Conservation (phyloP, 208 protist species). For the Leishmania tropica region DNA sequence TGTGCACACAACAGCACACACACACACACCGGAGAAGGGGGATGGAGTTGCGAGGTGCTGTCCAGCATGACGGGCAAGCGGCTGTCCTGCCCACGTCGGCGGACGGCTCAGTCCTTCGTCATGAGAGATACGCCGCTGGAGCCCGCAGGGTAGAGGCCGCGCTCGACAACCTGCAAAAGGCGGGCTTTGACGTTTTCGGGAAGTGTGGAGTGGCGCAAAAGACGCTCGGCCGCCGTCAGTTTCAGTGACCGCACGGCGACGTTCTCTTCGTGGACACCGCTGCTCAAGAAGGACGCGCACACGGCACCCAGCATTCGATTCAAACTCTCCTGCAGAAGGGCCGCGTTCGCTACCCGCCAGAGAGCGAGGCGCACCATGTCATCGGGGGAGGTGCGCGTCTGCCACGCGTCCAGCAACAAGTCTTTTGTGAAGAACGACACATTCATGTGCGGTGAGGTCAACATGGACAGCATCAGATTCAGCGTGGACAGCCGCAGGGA, state of each 20-base stretch:
- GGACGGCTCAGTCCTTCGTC: slow-evolving; percentile 35
- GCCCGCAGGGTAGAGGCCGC: slow-evolving; percentile 70
- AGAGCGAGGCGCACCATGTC: slow-evolving; percentile 54
- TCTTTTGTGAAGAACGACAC: slow-evolving; percentile 36
- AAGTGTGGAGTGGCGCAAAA: slow-evolving; percentile 24
- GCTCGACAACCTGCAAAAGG: slow-evolving; percentile 35
- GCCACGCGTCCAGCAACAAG: slow-evolving; percentile 59
- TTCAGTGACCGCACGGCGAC: slow-evolving; percentile 54
- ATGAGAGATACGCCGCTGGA: slow-evolving; percentile 58
- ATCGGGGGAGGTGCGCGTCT: slow-evolving; percentile 42
- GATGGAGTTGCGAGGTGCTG: neutral
- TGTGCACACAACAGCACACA: neutral
- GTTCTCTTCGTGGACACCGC: slow-evolving; percentile 28
- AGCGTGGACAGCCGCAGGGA: slow-evolving; percentile 38
- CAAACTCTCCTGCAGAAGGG: slow-evolving; percentile 21
- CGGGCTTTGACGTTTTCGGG: slow-evolving; percentile 36
- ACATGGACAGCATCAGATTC: slow-evolving; percentile 38
- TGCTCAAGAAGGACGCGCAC: slow-evolving; percentile 70
- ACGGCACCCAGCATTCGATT: slow-evolving; percentile 24
- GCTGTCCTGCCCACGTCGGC: neutral
- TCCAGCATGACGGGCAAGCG: neutral
- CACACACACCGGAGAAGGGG: neutral
- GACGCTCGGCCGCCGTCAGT: slow-evolving; percentile 44
- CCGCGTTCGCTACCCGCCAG: slow-evolving; percentile 41
- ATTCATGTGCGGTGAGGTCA: slow-evolving; percentile 49